Conservation (phyloP, 2,329 filamentous ascomycete species). For the Talaromyces atroroseus region DNA sequence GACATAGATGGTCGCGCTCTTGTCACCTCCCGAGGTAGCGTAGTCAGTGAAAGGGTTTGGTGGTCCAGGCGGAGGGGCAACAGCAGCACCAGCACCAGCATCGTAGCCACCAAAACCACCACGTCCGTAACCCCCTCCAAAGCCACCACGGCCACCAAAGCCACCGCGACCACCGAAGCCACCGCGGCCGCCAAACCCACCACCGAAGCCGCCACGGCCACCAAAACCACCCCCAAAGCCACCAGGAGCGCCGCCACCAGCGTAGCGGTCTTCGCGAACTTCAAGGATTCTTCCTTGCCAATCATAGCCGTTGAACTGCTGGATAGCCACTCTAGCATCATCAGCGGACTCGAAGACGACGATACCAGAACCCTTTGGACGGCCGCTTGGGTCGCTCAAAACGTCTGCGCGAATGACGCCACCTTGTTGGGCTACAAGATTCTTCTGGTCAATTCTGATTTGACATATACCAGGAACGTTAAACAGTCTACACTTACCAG, state of each 20-base stretch:
- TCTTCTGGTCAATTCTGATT: conserved; percentile 27
- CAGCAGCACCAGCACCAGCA: conserved; percentile 49
- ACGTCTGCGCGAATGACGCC: conserved; percentile 92
- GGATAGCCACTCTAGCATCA: conserved; percentile 91
- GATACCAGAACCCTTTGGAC: conserved; percentile 93
- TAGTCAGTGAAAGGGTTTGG: conserved; percentile 92
- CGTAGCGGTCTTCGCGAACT: conserved; percentile 93
- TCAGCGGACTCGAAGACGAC: conserved; percentile 94
- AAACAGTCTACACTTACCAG: conserved; percentile 60
- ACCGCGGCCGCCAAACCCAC: conserved; percentile 38
- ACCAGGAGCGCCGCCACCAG: conserved; percentile 47
- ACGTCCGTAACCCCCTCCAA: conserved; percentile 28
- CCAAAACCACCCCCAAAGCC: conserved; percentile 34
- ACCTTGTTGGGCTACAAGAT: conserved; percentile 50
- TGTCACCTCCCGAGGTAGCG: conserved; percentile 79
- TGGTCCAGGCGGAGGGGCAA: conserved; percentile 46
- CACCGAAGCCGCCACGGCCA: conserved; percentile 33
- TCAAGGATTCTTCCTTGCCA: conserved; percentile 94
- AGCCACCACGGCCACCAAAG: conserved; percentile 48
- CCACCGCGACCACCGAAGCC: conserved; percentile 49
- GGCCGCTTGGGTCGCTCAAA: conserved; percentile 82
- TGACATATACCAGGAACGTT: conserved; percentile 2
- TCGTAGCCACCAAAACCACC: conserved; percentile 48
- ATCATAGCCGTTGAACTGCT: conserved; percentile 97
- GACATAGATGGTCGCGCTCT: conserved; percentile 81